Base-by-base conservation (phyloP, 805 yeast species). In the Saccharomycopsis guyanensis region DNA sequence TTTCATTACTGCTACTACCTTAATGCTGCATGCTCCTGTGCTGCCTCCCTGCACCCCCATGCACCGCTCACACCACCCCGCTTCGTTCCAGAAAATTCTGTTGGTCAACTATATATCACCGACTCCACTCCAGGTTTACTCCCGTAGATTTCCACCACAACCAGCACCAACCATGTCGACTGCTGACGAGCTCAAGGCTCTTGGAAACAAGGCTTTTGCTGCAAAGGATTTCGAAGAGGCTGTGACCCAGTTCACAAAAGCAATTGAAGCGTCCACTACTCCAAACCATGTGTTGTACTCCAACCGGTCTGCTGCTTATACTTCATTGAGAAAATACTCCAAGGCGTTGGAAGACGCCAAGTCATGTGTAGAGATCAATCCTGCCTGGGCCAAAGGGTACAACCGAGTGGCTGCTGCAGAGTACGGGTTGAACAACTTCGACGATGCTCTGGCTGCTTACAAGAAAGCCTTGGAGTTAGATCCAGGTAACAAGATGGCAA, bases 241-340 rank as follows among this genome's bases (percentile, higher is more conserved):
- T 36, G 77, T 83, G 48, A 95, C 83, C 31, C 65, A 70, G 44
- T 93, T 93, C 68, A 68, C 91, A 16, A 74, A 85, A 63, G 98
- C 97, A 29, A 93, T 91, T 58, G 94, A 79, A 38, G 86, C 76
- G 12, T 80, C 96, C 0, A 71, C 80, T 38, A 53, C 72, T 4
- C 95, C 97, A 53, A 93, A 91, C 65, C 97, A 91, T 62, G 97
- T 93, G 15, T 72, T 93, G 45, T 89, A 71, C 63, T 88, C 97
- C 42, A 93, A 93, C 70, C 80, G 98, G 64, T 89, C 97, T 59
- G 53, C 52, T 25, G 42, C 46, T 20, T 42, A 35, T 27, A 83
- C 97, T 3, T 86, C 96, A 4, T 66, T 80, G 67, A 78, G 79
- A 59, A 68, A 88, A 57, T 93, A 80, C 59, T 63, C 63, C 19